Conservation (phyloP, 2,329 filamentous ascomycete species). For the Immersiporthe knoxdaviesiana region DNA sequence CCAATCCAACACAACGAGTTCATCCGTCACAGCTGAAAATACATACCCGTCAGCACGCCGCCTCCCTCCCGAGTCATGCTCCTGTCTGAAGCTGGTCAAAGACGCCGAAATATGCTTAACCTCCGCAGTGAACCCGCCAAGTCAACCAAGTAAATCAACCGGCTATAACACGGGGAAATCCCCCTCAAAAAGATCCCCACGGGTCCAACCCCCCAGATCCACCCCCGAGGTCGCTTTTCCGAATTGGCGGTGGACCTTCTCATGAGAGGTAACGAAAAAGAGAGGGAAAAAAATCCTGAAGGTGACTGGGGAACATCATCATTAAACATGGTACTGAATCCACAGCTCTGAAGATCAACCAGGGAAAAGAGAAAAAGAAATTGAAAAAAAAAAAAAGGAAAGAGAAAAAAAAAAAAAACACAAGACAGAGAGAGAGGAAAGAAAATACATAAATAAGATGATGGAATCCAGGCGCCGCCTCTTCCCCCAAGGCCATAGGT, state of each 20-base stretch:
- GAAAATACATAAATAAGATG: not conserved
- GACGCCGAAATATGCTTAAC: not conserved
- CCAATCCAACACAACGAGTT: not conserved
- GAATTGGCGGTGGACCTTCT: not conserved
- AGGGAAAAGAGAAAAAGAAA: not conserved
- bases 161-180: constrained; percentile 3
- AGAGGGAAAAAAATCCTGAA: not conserved
- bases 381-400: too few species aligned
- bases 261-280: not conserved
- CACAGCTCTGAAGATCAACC: not conserved
- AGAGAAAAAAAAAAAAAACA: not conserved
- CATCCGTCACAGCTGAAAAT: not conserved
- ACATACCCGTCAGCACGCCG: not conserved
- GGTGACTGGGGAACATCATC: not conserved
- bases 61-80: not conserved
- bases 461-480: not conserved
- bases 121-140: not conserved
- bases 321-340: not conserved
- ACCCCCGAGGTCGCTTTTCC: not conserved
- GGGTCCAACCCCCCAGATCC: not conserved
- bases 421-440: too few species aligned
- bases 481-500: not conserved
- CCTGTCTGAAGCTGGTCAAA: not conserved
- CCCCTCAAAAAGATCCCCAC: not conserved
- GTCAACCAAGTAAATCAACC: not conserved